phyloP scores from a whole-genome alignment of 768 basidiomycete species.

The Russula sp. region DNA sequence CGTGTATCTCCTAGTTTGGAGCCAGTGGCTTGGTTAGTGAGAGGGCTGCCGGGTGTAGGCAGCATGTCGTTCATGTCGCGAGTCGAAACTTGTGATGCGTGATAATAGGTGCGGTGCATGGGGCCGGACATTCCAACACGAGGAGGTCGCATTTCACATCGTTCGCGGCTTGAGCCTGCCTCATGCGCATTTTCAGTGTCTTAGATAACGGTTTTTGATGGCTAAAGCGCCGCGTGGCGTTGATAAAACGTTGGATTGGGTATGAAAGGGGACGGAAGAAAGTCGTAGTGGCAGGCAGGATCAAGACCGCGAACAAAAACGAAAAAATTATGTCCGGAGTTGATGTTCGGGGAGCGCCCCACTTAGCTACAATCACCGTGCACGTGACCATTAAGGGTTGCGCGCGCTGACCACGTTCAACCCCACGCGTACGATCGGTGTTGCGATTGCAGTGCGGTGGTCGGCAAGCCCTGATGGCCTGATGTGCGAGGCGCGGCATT shows the following conservation, averaged over 20 bases:
- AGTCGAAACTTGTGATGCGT: slow-evolving; percentile 11
- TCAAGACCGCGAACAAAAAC: no score
- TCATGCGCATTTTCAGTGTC: slow-evolving; percentile 9
- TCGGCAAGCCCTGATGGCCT: neutral
- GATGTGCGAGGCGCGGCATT: neutral
- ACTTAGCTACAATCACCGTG: no score
- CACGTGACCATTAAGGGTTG: neutral
- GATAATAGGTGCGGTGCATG: slow-evolving; percentile 5
- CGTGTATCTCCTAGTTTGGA: slow-evolving; percentile 11
- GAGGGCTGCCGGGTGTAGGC: slow-evolving; percentile 17
- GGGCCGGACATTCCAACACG: slow-evolving; percentile 9
- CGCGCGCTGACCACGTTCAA: neutral
- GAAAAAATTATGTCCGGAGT: no score
- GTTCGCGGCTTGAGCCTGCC: slow-evolving; percentile 6
- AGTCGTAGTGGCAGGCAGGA: neutral
- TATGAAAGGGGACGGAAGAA: neutral
- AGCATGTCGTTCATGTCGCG: slow-evolving; percentile 15
- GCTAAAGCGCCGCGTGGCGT: neutral
- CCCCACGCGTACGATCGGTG: neutral
- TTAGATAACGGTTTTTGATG: neutral
- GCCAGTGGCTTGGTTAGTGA: slow-evolving; percentile 5
- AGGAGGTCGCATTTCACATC: slow-evolving; percentile 13
- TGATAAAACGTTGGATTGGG: slow-evolving; percentile 1
- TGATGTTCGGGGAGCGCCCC: no score
- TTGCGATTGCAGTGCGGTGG: neutral